Base-by-base conservation (phyloP, 495 filamentous ascomycete species). In the Mycothermus thermophilus region DNA sequence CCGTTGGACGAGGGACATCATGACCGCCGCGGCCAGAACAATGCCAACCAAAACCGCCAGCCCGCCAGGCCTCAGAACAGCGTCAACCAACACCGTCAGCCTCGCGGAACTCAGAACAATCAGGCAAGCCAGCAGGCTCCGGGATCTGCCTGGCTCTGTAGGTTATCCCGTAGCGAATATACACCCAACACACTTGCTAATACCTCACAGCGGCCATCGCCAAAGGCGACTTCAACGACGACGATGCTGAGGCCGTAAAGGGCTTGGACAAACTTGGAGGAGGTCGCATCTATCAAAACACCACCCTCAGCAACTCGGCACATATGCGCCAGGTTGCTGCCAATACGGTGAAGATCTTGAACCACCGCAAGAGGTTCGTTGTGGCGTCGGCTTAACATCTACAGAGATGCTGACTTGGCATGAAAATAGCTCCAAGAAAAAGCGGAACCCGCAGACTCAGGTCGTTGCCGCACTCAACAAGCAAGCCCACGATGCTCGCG, bases 261-360 rank as follows among this genome's bases (percentile, higher is more conserved):
- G 41, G 35, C 17, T 40, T 54, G 12, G 48, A 49, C 28, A 41
- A 49, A 16, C 46, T 54, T 9, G 51, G 51, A 4, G 51, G 48
- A 7, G 45, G 40, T 8, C 27, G 51, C 13, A 17, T 45, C 17
- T 47, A 54, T 21, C 44, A 34, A 11, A 42, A 21, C 3, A 17
- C 13, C 23, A 8, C 4, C 21, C 20, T 2, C 3, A n/a, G 6
- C n/a, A 9, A 20, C 11, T 6, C 11, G 8, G 14, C 28, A 1
- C 28, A 31, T 16, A 29, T 0, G 30, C 3, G 20, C 12, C 4
- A 21, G 3, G 4, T 30, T 8, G 4, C 9, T 3, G 24, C 15
- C 9, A 14, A 29, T 25, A 27, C 34, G 7, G 26, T 16, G 30
- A 27, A n/a, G 4, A 30, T 43, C 1, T 27, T 43, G 14, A 14